Base-by-base conservation (phyloP, 768 basidiomycete species). In the Lactarius evosmus region DNA sequence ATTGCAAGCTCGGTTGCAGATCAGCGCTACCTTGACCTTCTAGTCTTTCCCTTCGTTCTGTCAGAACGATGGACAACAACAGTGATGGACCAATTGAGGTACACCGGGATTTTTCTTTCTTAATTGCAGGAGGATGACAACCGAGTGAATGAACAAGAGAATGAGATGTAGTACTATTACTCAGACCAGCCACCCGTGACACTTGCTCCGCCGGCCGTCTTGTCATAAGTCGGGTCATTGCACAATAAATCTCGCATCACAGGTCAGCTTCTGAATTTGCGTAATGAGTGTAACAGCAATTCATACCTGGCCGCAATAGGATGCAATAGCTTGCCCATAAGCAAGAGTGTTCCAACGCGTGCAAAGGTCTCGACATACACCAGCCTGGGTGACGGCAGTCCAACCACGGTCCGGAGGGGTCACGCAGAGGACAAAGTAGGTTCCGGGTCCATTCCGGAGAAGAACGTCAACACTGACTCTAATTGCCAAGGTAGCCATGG, bases 331-430 rank as follows among this genome's bases (percentile, higher is more conserved):
- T 82, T 92, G 29, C 89, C 96, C 29, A 93, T 94, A 25, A 95
- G 78, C 16, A 93, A 96, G 29, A 98, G 80, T 1, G 82, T 80
- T 22, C 76, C 79, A 2, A 95, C 93, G 6, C 96, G 87, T 8
- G 96, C 95, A 74, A 96, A 97, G 0, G 93, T 94, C 74, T 98
- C 97, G 44, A 98, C 80, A 72, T 97, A 99, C 57, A 99, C 83
- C 32, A 93, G 74, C 44, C 76, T 78, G 7, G 96, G 89, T 1
- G 87, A 82, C 25, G 80, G 78, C 38, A 95, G 74, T 30, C 89
- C 89, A 44, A 78, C 95, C 97, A 73, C 17, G 55, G 33, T 32
- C 7, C 27, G 41, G 36, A 25, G 17, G 8, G 5, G 14, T 49
- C 17, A 83, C 63, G 62, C 89, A 92, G 7, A 98, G 79, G 6